A percentile compares a stretch with the other conserved stretches of the same genome.
These are phyloP conservation scores for Ophiocordyceps polyrhachis-furcata DNA, from an alignment of 2,329 filamentous ascomycete species.

Conservation along the genomic window DNA sequence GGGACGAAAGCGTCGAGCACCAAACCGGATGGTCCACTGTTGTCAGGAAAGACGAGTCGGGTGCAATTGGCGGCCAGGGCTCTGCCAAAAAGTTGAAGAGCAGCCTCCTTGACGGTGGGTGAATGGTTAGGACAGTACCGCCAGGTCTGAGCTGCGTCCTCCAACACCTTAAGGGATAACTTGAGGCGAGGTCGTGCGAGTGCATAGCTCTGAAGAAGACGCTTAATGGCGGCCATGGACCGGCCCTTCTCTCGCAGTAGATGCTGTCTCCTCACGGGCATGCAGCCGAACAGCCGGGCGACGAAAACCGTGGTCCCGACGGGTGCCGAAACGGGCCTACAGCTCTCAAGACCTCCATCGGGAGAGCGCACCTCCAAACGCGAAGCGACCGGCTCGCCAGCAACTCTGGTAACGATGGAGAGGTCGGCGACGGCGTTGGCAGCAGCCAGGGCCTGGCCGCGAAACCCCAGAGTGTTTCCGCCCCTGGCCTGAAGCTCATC, in stretches of 20 bases:
- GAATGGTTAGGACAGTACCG: conserved; percentile 38
- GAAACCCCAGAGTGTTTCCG: conserved; percentile 49
- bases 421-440: conserved; percentile 41
- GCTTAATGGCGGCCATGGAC: conserved; percentile 36
- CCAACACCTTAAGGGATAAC: conserved; percentile 39
- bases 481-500: conserved; percentile 39
- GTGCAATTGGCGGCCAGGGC: conserved; percentile 35
- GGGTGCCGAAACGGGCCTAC: conserved; percentile 27
- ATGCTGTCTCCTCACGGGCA: conserved; percentile 45
- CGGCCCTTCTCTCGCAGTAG: conserved; percentile 38
- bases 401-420: conserved; percentile 42
- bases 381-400: conserved; percentile 39
- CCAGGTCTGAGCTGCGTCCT: conserved; percentile 33
- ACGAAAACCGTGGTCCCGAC: conserved; percentile 52
- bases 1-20: conserved; percentile 40
- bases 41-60: conserved; percentile 9
- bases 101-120: conserved; percentile 34
- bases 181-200: conserved; percentile 45
- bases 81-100: conserved; percentile 41
- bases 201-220: conserved; percentile 43
- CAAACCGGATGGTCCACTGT: conserved; percentile 6
- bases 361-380: conserved; percentile 22
- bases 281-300: conserved; percentile 34
- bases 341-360: conserved; percentile 12
- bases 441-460: conserved; percentile 55